A percentile compares a stretch with the other conserved stretches of the same genome.
Conservation (phyloP, 345 rosid species). For the Eucalyptus erythrocorys region DNA sequence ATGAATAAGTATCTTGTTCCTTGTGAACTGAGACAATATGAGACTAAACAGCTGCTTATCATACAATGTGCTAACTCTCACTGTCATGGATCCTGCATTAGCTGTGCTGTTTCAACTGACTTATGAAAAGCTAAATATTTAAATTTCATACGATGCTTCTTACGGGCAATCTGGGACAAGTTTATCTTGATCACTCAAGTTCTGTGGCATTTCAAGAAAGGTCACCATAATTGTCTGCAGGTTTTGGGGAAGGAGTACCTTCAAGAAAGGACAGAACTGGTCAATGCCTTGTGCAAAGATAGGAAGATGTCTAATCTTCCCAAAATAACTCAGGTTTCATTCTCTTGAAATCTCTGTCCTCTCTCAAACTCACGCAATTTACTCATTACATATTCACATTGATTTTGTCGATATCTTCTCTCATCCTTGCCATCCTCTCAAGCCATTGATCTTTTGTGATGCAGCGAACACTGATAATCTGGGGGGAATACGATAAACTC, state of each 20-base stretch:
- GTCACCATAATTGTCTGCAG: background rate
- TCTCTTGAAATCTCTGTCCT: background rate
- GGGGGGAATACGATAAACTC: slow-evolving; percentile 2
- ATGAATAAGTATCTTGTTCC: background rate
- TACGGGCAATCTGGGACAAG: background rate
- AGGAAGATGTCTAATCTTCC: slow-evolving; percentile 4
- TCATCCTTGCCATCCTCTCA: background rate
- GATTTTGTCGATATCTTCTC: background rate
- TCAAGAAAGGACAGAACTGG: background rate
- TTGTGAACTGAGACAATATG: background rate
- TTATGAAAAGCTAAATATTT: background rate
- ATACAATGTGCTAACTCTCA: background rate
- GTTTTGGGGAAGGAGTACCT: background rate
- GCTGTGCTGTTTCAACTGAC: background rate
- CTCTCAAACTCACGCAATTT: background rate
- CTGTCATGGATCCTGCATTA: background rate
- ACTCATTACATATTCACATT: background rate
- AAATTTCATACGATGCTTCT: background rate
- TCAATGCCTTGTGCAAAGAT: background rate
- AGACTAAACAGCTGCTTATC: background rate
- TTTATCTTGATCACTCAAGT: background rate
- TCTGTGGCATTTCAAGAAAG: background rate
- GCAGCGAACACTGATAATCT: background rate
- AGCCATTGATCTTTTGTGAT: background rate
- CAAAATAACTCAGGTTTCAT: background rate